Conservation (phyloP, 208 protist species). For the Acanthamoeba quina region DNA sequence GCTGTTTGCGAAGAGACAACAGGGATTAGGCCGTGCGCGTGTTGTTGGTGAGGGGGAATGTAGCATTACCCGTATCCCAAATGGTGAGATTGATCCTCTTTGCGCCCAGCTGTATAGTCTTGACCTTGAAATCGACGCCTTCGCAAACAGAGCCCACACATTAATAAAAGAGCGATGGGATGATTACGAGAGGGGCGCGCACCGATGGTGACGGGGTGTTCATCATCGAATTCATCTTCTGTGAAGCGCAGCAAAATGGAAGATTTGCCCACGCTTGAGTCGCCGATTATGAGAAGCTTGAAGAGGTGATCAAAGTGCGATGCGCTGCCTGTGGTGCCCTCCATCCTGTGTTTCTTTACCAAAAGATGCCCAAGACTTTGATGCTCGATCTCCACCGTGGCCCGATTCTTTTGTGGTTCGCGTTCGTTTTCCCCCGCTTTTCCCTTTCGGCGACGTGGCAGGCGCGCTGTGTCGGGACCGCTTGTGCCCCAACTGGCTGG, state of each 20-base stretch:
- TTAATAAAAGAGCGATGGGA: not conserved
- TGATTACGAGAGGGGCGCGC: not conserved
- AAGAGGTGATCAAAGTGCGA: slow-evolving; percentile 63
- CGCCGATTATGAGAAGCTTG: slow-evolving; percentile 67
- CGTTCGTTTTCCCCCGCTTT: not conserved
- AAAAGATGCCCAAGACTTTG: not conserved
- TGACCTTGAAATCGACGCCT: slow-evolving; percentile 74
- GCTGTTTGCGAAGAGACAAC: not conserved
- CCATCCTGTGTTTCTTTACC: not conserved
- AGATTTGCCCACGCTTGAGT: slow-evolving; percentile 62
- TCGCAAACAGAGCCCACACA: not conserved
- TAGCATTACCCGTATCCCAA: slow-evolving; percentile 55
- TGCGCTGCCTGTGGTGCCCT: slow-evolving; percentile 16
- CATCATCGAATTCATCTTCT: slow-evolving; percentile 61
- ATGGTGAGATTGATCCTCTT: slow-evolving; percentile 70
- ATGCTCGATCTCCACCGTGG: not conserved
- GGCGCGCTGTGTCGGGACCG: too few relatives aligned
- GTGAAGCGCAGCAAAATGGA: slow-evolving; percentile 60
- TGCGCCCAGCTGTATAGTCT: slow-evolving; percentile 23
- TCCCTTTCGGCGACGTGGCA: not conserved
- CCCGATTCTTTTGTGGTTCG: not conserved
- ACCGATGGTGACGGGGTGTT: slow-evolving; percentile 60
- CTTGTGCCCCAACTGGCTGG: too few relatives aligned
- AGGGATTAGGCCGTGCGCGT: not conserved
- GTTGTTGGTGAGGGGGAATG: not conserved